A percentile compares a stretch with the other conserved stretches of the same genome.
Evolutionary conservation across 352 stramenopile species (phyloP).

Genomic region (Globisporangium acanthophoron): DNA sequence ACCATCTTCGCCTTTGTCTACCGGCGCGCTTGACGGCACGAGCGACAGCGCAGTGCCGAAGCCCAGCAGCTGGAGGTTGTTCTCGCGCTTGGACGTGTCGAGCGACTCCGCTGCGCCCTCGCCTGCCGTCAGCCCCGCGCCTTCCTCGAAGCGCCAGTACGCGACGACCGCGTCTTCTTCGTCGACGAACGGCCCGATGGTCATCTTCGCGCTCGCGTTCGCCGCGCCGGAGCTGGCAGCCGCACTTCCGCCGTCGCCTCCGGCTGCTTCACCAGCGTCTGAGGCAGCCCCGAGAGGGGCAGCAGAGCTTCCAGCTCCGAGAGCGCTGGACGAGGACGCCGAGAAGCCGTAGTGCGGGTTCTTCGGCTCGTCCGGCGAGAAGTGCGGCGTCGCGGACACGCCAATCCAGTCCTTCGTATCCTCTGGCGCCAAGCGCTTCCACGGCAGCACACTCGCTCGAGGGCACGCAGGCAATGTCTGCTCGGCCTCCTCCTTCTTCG

Average conservation of each 20-base stretch:
- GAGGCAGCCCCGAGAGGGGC: not conserved
- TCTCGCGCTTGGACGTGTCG: constrained; percentile 82
- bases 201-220: constrained; percentile 32
- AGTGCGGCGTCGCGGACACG: constrained; percentile 28
- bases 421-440: constrained; percentile 64
- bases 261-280: not conserved
- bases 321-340: constrained; percentile 12
- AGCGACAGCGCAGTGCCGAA: constrained; percentile 32
- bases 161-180: constrained; percentile 81
- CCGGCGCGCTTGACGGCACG: constrained; percentile 50
- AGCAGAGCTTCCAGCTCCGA: constrained; percentile 2
- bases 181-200: constrained; percentile 78
- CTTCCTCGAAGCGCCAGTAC: constrained; percentile 87
- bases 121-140: constrained; percentile 14
- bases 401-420: constrained; percentile 66
- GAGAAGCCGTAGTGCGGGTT: constrained; percentile 48
- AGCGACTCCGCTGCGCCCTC: constrained; percentile 52
- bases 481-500: constrained; percentile 4
- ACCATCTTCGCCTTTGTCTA: constrained; percentile 67
- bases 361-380: constrained; percentile 51
- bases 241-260: not conserved
- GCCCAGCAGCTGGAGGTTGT: constrained; percentile 51
- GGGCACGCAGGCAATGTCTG: not conserved
- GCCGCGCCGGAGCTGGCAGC: constrained; percentile 1
- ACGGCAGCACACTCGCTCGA: constrained; percentile 41